Evolutionary conservation across 495 filamentous ascomycete genomes (phyloP).

Genomic region (Coniosporium apollinis): DNA sequence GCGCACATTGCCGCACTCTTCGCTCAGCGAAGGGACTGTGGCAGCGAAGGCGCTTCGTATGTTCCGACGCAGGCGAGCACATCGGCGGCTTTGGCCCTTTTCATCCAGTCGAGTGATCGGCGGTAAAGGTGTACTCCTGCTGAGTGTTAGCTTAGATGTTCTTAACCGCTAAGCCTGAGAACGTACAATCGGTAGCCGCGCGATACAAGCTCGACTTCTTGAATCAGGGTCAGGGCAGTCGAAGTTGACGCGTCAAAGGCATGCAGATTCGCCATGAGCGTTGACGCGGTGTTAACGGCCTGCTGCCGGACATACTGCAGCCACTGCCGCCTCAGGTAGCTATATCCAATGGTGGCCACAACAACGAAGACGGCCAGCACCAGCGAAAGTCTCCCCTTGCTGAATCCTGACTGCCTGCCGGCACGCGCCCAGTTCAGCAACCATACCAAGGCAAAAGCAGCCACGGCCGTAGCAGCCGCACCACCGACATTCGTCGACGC

Average conservation of each 20-base stretch:
- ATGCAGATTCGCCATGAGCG: slow-evolving; percentile 59
- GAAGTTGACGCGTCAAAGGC: slow-evolving; percentile 68
- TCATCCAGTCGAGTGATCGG: slow-evolving; percentile 17
- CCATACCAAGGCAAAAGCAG: slow-evolving; percentile 56
- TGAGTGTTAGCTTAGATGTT: slow-evolving; percentile 3
- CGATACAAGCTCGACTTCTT: slow-evolving; percentile 92
- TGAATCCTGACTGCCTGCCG: slow-evolving; percentile 27
- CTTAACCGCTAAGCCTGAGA: slow-evolving; percentile 1
- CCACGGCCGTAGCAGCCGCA: slow-evolving; percentile 32
- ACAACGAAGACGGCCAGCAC: slow-evolving; percentile 39
- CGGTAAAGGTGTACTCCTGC: slow-evolving; percentile 14
- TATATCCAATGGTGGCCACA: slow-evolving; percentile 42
- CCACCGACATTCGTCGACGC: slow-evolving; percentile 26
- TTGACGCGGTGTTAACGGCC: slow-evolving; percentile 54
- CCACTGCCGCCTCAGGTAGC: slow-evolving; percentile 67
- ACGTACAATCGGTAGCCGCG: slow-evolving; percentile 80
- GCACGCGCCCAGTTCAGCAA: slow-evolving; percentile 50
- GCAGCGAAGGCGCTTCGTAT: slow-evolving; percentile 51
- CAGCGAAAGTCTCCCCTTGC: slow-evolving; percentile 39
- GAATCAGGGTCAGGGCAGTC: slow-evolving; percentile 69
- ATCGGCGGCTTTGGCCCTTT: slow-evolving; percentile 52
- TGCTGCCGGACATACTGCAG: slow-evolving; percentile 66
- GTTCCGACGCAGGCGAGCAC: slow-evolving; percentile 56
- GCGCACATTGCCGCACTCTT: slow-evolving; percentile 47
- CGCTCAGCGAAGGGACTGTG: slow-evolving; percentile 51